phyloP scores from a whole-genome alignment of 148 eudicot species.

The Vaccinium darrowii region DNA sequence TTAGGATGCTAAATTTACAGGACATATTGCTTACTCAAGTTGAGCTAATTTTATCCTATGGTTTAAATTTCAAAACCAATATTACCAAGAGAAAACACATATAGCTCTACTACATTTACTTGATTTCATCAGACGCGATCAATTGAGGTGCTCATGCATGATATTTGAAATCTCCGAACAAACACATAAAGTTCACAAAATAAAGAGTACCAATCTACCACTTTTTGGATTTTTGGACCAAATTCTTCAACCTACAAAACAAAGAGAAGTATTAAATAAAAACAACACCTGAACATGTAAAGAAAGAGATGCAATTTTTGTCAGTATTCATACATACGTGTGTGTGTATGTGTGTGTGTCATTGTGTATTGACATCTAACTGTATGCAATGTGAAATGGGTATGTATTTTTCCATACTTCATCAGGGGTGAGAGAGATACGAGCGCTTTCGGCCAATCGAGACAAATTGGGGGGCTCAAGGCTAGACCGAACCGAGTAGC shows the following conservation, averaged over 20 bases:
- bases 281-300: neutral
- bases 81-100: neutral
- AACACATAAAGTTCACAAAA: neutral
- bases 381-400: neutral
- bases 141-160: neutral
- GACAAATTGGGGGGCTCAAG: slow-evolving; percentile 73
- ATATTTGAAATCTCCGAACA: neutral
- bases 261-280: neutral
- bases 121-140: neutral
- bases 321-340: neutral
- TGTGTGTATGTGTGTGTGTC: no score
- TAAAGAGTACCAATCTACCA: slow-evolving; percentile 67
- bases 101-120: neutral
- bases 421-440: slow-evolving; percentile 72
- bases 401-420: slow-evolving; percentile 39
- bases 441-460: slow-evolving; percentile 76
- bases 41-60: neutral
- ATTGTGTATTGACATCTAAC: neutral
- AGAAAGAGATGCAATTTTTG: neutral
- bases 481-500: slow-evolving; percentile 25
- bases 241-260: slow-evolving; percentile 66
- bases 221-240: slow-evolving; percentile 83
- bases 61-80: neutral
- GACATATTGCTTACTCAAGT: neutral
- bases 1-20: neutral